Conservation (phyloP, 1,139 yeast genomes). For the Keqinozyma sinolaborantium region DNA sequence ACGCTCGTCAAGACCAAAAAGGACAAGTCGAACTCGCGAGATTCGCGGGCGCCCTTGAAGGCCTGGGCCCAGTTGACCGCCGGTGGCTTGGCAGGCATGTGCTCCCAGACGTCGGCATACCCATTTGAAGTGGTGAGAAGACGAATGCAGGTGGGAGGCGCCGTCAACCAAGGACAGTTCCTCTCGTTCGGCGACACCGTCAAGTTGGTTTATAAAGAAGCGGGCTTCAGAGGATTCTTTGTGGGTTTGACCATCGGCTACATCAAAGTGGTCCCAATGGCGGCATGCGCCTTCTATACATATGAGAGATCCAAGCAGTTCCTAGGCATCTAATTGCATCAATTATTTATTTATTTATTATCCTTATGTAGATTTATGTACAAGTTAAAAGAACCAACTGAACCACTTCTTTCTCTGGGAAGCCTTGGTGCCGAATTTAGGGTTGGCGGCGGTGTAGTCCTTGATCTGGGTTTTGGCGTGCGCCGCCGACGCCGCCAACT, state of each 20-base stretch:
- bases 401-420: conserved; percentile 56
- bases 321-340: conserved; percentile 49
- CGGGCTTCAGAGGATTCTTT: conserved; percentile 82
- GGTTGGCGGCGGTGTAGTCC: conserved; percentile 35
- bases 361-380: conserved; percentile 3
- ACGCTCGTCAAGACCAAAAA: conserved; percentile 15
- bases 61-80: conserved; percentile 93
- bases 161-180: conserved; percentile 59
- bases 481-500: conserved; percentile 31
- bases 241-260: conserved; percentile 95
- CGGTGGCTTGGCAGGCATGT: conserved; percentile 94
- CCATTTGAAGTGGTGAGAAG: conserved; percentile 95
- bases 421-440: conserved; percentile 54
- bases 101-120: conserved; percentile 94
- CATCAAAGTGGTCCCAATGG: conserved; percentile 94
- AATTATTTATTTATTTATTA: conserved; percentile 5
- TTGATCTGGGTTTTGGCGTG: conserved; percentile 23
- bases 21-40: conserved; percentile 30
- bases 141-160: conserved; percentile 94
- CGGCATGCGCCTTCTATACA: conserved; percentile 91
- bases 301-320: conserved; percentile 79
- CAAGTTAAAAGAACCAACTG: conserved; percentile 49
- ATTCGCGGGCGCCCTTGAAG: conserved; percentile 60
- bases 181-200: conserved; percentile 52
- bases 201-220: conserved; percentile 59